Percentiles rank a stretch among this genome's conserved stretches.
These are phyloP conservation scores for Cadophora gregata DNA, from an alignment of 2,329 filamentous ascomycete genomes.

Conservation along the genomic window DNA sequence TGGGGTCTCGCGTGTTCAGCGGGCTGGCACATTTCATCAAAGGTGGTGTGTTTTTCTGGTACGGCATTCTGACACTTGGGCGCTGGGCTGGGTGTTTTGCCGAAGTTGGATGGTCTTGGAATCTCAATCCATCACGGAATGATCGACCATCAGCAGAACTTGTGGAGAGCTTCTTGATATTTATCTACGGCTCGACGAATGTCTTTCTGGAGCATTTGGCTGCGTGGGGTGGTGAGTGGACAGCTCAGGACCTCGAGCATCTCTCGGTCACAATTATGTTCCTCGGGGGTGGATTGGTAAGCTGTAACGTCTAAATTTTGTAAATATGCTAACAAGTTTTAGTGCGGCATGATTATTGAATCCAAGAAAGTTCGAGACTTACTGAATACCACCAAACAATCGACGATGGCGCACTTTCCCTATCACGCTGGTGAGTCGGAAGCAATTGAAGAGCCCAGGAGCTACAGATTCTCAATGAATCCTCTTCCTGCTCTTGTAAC, in stretches of 20 bases:
- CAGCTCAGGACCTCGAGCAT: slow-evolving; percentile 84
- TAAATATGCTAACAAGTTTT: slow-evolving; percentile 7
- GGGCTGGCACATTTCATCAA: slow-evolving; percentile 94
- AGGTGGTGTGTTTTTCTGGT: slow-evolving; percentile 93
- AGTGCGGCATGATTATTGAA: slow-evolving; percentile 86
- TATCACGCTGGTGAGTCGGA: slow-evolving; percentile 49
- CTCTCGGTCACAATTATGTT: slow-evolving; percentile 92
- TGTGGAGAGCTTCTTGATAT: slow-evolving; percentile 87
- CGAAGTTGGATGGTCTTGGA: slow-evolving; percentile 96
- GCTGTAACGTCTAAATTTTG: slow-evolving; percentile 42
- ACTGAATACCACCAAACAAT: slow-evolving; percentile 56
- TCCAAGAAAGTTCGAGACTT: slow-evolving; percentile 72
- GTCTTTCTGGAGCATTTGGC: slow-evolving; percentile 91
- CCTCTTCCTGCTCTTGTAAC: slow-evolving; percentile 88
- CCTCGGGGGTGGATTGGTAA: slow-evolving; percentile 86
- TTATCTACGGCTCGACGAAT: slow-evolving; percentile 86
- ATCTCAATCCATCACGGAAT: slow-evolving; percentile 73
- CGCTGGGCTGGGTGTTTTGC: slow-evolving; percentile 91
- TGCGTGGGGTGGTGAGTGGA: slow-evolving; percentile 74
- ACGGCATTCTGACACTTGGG: slow-evolving; percentile 84
- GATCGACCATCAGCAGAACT: slow-evolving; percentile 81
- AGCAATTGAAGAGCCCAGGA: slow-evolving; percentile 63
- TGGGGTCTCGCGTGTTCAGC: slow-evolving; percentile 71
- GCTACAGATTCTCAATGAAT: slow-evolving; percentile 81
- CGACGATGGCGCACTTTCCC: slow-evolving; percentile 51